phyloP scores from a whole-genome alignment of 495 filamentous ascomycete species.

The Penicillium cataractarum region DNA sequence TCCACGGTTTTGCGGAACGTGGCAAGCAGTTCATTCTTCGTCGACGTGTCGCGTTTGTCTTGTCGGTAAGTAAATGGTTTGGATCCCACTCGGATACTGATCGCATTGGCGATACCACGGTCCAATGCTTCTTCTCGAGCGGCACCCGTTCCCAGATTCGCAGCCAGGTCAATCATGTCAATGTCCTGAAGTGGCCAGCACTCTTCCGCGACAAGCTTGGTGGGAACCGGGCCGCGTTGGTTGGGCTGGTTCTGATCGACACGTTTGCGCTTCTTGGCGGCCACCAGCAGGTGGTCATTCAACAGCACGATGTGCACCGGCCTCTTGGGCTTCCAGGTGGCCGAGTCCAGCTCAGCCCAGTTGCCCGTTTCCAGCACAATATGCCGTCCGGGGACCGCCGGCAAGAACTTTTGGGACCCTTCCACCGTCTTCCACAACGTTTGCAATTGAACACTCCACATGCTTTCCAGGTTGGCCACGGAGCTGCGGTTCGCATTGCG shows the following conservation, averaged over 20 bases:
- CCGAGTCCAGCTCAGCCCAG: conserved; percentile 96
- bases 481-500: conserved; percentile 55
- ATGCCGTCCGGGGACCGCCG: conserved; percentile 86
- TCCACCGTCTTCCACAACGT: conserved; percentile 93
- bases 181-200: conserved; percentile 96
- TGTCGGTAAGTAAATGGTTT: conserved; percentile 94
- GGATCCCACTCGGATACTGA: conserved; percentile 85
- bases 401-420: conserved; percentile 94
- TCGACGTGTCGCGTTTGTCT: conserved; percentile 69
- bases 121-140: conserved; percentile 58
- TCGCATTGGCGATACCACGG: conserved; percentile 77
- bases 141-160: conserved; percentile 60
- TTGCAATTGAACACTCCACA: conserved; percentile 84
- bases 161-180: conserved; percentile 83
- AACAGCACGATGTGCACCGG: conserved; percentile 87
- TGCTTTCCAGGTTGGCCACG: conserved; percentile 90
- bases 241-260: conserved; percentile 63
- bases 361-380: conserved; percentile 85
- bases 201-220: conserved; percentile 85
- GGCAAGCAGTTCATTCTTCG: conserved; percentile 78
- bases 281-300: conserved; percentile 92
- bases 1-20: conserved; percentile 92
- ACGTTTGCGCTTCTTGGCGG: conserved; percentile 87
- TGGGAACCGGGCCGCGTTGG: conserved; percentile 62
- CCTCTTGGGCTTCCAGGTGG: conserved; percentile 88